Evolutionary conservation across 2,329 filamentous ascomycete species (phyloP).

Genomic region (Epichloe scottii): DNA sequence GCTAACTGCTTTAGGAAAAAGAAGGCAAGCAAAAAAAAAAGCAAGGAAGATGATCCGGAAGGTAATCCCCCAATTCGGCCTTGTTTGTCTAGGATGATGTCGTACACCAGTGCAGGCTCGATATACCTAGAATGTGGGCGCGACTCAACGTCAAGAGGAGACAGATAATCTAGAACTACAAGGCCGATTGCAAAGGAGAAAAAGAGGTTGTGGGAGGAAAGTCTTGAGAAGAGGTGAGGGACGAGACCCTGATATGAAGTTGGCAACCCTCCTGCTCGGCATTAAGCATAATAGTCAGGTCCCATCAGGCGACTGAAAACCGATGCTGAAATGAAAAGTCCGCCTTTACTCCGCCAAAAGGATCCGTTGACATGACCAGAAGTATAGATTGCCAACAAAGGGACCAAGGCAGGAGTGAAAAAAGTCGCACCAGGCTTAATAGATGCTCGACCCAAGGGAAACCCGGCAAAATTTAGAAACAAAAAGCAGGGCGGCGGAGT

Average conservation of each 20-base stretch:
- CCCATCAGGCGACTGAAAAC: not conserved
- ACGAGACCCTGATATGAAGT: not conserved
- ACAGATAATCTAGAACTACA: not conserved
- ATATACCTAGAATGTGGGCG: not conserved
- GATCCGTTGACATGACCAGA: not conserved
- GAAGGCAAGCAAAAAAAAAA: not conserved
- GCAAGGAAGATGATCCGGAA: not conserved
- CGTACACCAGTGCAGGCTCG: not conserved
- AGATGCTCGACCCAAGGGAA: not conserved
- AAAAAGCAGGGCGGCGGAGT: slow-evolving; percentile 4
- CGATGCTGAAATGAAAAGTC: not conserved
- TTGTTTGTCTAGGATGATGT: not conserved
- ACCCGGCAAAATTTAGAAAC: not conserved
- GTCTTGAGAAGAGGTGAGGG: not conserved
- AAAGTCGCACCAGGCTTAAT: not conserved
- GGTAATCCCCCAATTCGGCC: not conserved
- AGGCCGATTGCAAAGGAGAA: not conserved
- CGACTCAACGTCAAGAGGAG: not conserved
- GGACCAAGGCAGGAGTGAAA: not conserved
- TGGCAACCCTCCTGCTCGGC: not conserved
- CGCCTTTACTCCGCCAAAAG: not conserved
- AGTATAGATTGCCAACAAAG: not conserved
- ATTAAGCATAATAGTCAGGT: not conserved
- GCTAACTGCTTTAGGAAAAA: not conserved
- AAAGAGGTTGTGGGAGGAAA: not conserved